A percentile compares a stretch with the other conserved stretches of the same genome.
Conservation (phyloP, 192 early-diverging fungal genomes). For the Backusella tarrabulga region DNA sequence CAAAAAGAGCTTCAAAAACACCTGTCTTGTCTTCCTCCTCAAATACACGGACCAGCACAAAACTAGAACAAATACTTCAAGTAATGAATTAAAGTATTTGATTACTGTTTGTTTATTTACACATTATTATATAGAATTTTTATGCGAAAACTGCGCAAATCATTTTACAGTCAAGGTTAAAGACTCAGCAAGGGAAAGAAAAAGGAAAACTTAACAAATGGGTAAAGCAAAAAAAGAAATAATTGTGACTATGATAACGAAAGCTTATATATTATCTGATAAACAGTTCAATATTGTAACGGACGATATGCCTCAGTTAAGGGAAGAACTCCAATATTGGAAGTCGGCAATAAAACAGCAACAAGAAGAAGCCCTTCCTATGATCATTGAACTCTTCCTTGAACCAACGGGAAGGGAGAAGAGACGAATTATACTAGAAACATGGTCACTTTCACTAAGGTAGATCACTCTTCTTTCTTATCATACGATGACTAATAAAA, state of each 20-base stretch:
- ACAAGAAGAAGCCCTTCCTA: constrained; percentile 52
- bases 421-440: constrained; percentile 74
- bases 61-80: constrained; percentile 58
- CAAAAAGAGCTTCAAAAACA: not conserved
- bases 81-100: constrained; percentile 20
- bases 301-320: constrained; percentile 70
- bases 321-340: constrained; percentile 81
- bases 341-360: constrained; percentile 50
- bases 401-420: constrained; percentile 58
- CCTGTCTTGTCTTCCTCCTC: constrained; percentile 6
- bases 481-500: not conserved
- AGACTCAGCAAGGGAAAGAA: not conserved
- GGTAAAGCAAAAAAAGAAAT: constrained; percentile 25
- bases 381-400: constrained; percentile 82
- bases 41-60: constrained; percentile 37
- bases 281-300: constrained; percentile 80
- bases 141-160: constrained; percentile 78
- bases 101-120: constrained; percentile 8
- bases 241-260: not conserved
- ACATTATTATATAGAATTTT: constrained; percentile 51
- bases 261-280: not conserved
- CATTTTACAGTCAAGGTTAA: constrained; percentile 61
- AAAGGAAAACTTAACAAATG: constrained; percentile 62
- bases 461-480: constrained; percentile 26
- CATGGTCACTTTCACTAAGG: constrained; percentile 79